Evolutionary conservation across 2,329 filamentous ascomycete genomes (phyloP), one percentile per base, ranked within the genome.

Genomic region (Cercospora janseana): DNA sequence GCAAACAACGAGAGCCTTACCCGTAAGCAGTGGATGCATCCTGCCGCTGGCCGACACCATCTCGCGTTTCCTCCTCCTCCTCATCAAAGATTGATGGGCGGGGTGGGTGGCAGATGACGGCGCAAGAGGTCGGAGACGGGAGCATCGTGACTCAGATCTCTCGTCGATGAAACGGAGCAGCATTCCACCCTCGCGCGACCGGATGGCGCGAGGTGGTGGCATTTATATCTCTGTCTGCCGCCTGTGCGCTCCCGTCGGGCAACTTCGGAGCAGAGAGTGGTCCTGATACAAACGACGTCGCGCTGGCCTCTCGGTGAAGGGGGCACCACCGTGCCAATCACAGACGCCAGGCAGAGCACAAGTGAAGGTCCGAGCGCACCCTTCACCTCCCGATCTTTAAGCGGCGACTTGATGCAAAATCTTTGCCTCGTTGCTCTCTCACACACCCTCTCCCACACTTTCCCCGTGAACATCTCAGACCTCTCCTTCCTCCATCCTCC

Each of bases 381-480:
- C 51, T 45, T 50, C 46, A 55, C 49, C 41, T 34, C 37, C 59
- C 59, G 58, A 54, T 42, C 49, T 57, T 60, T 55, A 60, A 60
- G 52, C 58, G 57, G 57, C 47, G 51, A 46, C 51, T 49, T 52
- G 52, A 59, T 27, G 55, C 54, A 55, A 60, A 60, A 61, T 56
- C 59, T 54, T 57, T 47, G 54, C 41, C 47, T 42, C 56, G 38
- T 56, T 46, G 50, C n/a, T n/a, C n/a, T n/a, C n/a, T n/a, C n/a
- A n/a, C n/a, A n/a, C n/a, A n/a, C n/a, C n/a, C n/a, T 53, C 56
- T 57, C 56, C 57, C 59, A 56, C 57, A 54, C 58, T 58, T 60
- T 57, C 54, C 58, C 59, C 59, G 59, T 60, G 58, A n/a, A n/a
- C n/a, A n/a, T n/a, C n/a, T n/a, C n/a, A n/a, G n/a, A 60, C 59